Evolutionary conservation across 768 basidiomycete genomes (phyloP).

Genomic region (Mycena haematopus): DNA sequence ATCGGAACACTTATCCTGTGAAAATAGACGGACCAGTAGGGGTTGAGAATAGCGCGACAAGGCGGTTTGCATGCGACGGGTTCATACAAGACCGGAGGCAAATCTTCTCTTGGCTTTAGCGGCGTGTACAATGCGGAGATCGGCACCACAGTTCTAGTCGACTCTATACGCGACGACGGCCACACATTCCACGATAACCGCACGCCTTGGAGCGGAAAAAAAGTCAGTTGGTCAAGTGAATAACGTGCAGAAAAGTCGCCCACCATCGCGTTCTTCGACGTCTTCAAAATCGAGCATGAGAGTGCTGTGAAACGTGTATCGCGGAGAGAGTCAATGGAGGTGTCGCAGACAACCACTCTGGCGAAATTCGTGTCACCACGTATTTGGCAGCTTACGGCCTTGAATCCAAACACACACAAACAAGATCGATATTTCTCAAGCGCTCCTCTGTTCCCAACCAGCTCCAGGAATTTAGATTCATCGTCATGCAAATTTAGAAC

Average conservation of each 20-base stretch:
- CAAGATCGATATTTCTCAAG: background rate
- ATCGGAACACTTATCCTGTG: slow-evolving; percentile 1
- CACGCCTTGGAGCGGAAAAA: slow-evolving; percentile 64
- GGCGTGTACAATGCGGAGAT: slow-evolving; percentile 98
- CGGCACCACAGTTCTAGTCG: slow-evolving; percentile 96
- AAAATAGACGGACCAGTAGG: slow-evolving; percentile 80
- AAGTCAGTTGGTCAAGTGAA: background rate
- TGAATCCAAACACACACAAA: background rate
- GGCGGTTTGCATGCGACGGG: slow-evolving; percentile 98
- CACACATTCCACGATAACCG: slow-evolving; percentile 99
- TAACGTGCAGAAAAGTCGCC: slow-evolving; percentile 33
- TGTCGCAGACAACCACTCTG: slow-evolving; percentile 46
- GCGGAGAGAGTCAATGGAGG: slow-evolving; percentile 38
- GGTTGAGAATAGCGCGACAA: slow-evolving; percentile 96
- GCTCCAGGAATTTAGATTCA: no score
- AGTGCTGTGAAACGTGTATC: slow-evolving; percentile 32
- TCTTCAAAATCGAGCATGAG: slow-evolving; percentile 90
- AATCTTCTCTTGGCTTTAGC: slow-evolving; percentile 90
- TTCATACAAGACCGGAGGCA: slow-evolving; percentile 96
- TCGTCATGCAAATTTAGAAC: no score
- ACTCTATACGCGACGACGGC: slow-evolving; percentile 98
- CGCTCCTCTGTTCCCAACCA: no score
- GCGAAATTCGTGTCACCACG: slow-evolving; percentile 23
- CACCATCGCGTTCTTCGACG: slow-evolving; percentile 96
- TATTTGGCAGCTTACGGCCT: slow-evolving; percentile 3